A percentile compares a stretch with the other conserved stretches of the same genome.
phyloP scores from a whole-genome alignment of 306 rosid species.

The Dalbergia oliveri region DNA sequence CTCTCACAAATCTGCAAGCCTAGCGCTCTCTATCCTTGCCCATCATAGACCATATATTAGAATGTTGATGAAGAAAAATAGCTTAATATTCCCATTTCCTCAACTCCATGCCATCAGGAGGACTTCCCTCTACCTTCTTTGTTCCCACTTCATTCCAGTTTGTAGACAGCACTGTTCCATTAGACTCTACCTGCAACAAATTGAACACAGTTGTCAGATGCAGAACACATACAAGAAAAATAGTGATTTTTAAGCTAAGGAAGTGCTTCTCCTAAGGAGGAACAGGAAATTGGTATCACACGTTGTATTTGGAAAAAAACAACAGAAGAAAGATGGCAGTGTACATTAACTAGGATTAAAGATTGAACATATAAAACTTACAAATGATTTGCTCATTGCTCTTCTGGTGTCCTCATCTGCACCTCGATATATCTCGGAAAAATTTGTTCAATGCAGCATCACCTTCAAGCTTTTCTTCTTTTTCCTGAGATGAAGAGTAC shows the following conservation, averaged over 20 bases:
- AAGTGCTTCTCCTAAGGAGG: too few species aligned
- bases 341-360: neutral
- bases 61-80: neutral
- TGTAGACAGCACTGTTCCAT: slow-evolving; percentile 93
- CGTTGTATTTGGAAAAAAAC: neutral
- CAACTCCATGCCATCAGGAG: slow-evolving; percentile 93
- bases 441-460: slow-evolving; percentile 96
- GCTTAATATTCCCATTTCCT: slow-evolving; percentile 74
- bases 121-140: slow-evolving; percentile 86
- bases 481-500: slow-evolving; percentile 66
- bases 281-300: too few species aligned
- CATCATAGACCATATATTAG: neutral
- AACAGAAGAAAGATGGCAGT: neutral
- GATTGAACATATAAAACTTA: slow-evolving; percentile 45
- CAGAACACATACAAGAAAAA: too few species aligned
- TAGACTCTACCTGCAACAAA: slow-evolving; percentile 75
- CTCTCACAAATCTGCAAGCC: too few species aligned
- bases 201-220: neutral
- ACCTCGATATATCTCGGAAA: slow-evolving; percentile 86
- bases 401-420: slow-evolving; percentile 95
- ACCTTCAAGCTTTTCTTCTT: slow-evolving; percentile 94
- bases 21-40: too few species aligned
- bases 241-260: too few species aligned
- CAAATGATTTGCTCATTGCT: slow-evolving; percentile 96
- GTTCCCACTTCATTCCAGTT: slow-evolving; percentile 98